phyloP scores from a whole-genome alignment of 2,329 filamentous ascomycete species.

The Scorias spongiosa region DNA sequence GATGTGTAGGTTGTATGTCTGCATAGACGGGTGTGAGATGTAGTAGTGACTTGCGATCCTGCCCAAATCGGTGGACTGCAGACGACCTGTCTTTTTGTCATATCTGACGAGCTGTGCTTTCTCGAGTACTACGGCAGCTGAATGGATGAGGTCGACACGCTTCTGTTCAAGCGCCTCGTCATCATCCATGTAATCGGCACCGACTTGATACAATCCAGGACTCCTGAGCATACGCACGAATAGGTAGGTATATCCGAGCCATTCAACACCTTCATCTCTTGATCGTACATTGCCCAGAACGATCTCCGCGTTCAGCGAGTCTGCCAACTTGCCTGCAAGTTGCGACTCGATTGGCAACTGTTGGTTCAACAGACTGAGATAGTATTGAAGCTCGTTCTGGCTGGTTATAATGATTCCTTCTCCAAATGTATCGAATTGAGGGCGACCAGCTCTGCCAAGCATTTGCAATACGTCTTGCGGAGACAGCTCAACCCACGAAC shows the following conservation, averaged over 20 bases:
- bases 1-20: slow-evolving; percentile 89
- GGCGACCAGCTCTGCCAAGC: slow-evolving; percentile 90
- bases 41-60: slow-evolving; percentile 97
- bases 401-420: slow-evolving; percentile 98
- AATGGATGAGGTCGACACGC: slow-evolving; percentile 92
- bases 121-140: slow-evolving; percentile 73
- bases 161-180: slow-evolving; percentile 88
- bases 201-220: slow-evolving; percentile 87
- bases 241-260: slow-evolving; percentile 95
- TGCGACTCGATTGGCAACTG: slow-evolving; percentile 96
- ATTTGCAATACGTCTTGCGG: slow-evolving; percentile 97
- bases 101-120: slow-evolving; percentile 86
- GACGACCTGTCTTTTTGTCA: slow-evolving; percentile 76
- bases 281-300: slow-evolving; percentile 85
- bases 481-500: slow-evolving; percentile 94
- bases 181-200: slow-evolving; percentile 83
- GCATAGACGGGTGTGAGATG: slow-evolving; percentile 91
- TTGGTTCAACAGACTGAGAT: slow-evolving; percentile 89
- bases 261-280: slow-evolving; percentile 94
- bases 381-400: slow-evolving; percentile 90
- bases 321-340: slow-evolving; percentile 78
- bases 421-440: slow-evolving; percentile 93
- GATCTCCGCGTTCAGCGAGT: slow-evolving; percentile 92
- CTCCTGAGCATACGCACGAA: slow-evolving; percentile 96
- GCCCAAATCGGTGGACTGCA: slow-evolving; percentile 86